Evolutionary conservation across 371 early-diverging fungal genomes (phyloP).

Genomic region (Mortierella sp.): DNA sequence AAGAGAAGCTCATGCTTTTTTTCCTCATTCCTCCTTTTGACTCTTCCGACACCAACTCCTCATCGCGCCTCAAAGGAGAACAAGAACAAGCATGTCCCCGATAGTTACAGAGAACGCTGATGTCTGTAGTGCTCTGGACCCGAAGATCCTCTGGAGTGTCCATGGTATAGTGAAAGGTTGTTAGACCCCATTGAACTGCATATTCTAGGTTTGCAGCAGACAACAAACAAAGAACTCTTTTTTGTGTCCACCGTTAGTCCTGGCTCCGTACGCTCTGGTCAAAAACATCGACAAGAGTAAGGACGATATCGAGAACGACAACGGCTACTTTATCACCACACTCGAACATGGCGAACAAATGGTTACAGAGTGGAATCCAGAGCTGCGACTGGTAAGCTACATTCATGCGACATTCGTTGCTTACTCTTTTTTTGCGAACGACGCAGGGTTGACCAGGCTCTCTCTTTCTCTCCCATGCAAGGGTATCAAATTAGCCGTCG

Average conservation of each 20-base stretch:
- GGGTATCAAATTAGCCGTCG: constrained; percentile 28
- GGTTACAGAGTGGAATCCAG: constrained; percentile 45
- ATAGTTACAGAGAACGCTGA: too few species aligned
- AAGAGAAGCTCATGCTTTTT: too few species aligned
- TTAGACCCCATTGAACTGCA: too few species aligned
- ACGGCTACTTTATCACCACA: constrained; percentile 28
- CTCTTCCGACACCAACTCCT: too few species aligned
- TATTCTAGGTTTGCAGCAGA: too few species aligned
- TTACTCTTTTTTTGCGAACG: neutral
- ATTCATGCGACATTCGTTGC: neutral
- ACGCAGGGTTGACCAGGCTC: neutral
- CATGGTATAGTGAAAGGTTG: too few species aligned
- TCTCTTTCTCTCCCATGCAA: neutral
- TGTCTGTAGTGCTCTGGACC: too few species aligned
- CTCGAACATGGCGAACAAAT: constrained; percentile 17
- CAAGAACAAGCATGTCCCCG: too few species aligned
- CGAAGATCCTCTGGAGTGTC: constrained; percentile 29
- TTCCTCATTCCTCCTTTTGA: too few species aligned
- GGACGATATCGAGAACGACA: constrained; percentile 30
- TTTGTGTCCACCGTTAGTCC: too few species aligned
- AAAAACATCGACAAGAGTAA: constrained; percentile 22
- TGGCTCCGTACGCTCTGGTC: constrained; percentile 29
- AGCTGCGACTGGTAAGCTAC: constrained; percentile 19
- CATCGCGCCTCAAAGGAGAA: neutral
- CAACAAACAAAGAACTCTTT: neutral